phyloP scores from a whole-genome alignment of 129 eudicot genomes.

The Oenanthe sinensis region DNA sequence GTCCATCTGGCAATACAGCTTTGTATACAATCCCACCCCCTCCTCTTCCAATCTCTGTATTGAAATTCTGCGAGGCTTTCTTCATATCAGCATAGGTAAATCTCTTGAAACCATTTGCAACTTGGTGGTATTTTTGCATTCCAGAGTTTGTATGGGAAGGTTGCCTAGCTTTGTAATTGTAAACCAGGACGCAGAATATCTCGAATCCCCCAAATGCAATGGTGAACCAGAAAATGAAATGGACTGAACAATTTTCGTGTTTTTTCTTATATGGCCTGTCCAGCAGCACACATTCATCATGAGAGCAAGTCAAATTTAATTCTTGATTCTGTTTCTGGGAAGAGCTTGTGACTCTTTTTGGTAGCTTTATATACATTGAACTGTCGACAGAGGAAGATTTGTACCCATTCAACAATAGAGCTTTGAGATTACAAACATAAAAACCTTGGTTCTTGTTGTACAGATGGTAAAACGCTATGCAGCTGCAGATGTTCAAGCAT shows the following conservation, averaged over 20 bases:
- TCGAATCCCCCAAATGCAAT: not conserved
- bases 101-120: slow-evolving; percentile 5
- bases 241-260: not conserved
- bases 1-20: not conserved
- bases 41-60: slow-evolving; percentile 9
- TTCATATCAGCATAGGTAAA: slow-evolving; percentile 5
- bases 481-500: slow-evolving; percentile 4
- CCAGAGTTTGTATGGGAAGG: not conserved
- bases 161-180: not conserved
- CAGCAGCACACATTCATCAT: not conserved
- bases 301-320: not conserved
- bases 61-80: slow-evolving; percentile 4
- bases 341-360: not conserved
- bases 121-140: slow-evolving; percentile 1
- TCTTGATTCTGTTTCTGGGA: not conserved
- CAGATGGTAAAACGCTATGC: not conserved
- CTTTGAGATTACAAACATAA: not conserved
- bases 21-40: slow-evolving; percentile 5
- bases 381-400: not conserved
- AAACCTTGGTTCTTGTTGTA: not conserved
- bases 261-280: not conserved
- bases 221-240: slow-evolving; percentile 3
- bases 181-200: not conserved
- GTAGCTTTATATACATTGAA: not conserved
- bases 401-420: slow-evolving; percentile 3